Conservation (phyloP, 768 basidiomycete species). For the Russula abietina region DNA sequence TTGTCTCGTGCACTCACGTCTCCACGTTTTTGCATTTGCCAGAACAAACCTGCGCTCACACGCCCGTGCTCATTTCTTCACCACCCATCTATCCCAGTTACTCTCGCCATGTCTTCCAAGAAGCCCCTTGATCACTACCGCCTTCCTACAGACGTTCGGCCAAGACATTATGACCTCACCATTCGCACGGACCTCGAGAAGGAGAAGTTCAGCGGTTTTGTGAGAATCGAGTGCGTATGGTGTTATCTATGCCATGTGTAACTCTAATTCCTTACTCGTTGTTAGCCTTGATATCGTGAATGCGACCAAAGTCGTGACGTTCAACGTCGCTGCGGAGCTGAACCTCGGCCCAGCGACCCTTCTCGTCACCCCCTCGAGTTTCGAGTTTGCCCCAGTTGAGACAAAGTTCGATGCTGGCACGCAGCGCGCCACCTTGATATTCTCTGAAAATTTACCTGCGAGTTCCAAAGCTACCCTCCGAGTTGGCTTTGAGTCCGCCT, state of each 20-base stretch:
- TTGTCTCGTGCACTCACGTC: not conserved
- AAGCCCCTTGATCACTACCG: slow-evolving; percentile 36
- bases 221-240: slow-evolving; percentile 55
- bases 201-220: slow-evolving; percentile 71
- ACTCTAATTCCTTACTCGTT: not conserved
- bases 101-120: slow-evolving; percentile 1
- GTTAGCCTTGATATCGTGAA: slow-evolving; percentile 56
- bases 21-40: not conserved
- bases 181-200: slow-evolving; percentile 76
- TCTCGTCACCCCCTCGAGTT: slow-evolving; percentile 45
- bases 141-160: slow-evolving; percentile 60
- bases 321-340: slow-evolving; percentile 56
- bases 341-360: slow-evolving; percentile 52
- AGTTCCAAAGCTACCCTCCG: slow-evolving; percentile 66
- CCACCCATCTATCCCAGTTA: not conserved
- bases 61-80: slow-evolving; percentile 19
- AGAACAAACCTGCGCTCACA: not conserved
- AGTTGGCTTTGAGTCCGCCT: slow-evolving; percentile 58
- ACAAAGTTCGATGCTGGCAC: slow-evolving; percentile 49
- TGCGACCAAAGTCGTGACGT: slow-evolving; percentile 53
- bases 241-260: not conserved
- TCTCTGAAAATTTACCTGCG: slow-evolving; percentile 54
- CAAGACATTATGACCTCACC: slow-evolving; percentile 72
- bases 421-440: slow-evolving; percentile 59
- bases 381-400: slow-evolving; percentile 40